Base-by-base conservation (phyloP, 108 stramenopile species). In the Bacterosira constricta region DNA sequence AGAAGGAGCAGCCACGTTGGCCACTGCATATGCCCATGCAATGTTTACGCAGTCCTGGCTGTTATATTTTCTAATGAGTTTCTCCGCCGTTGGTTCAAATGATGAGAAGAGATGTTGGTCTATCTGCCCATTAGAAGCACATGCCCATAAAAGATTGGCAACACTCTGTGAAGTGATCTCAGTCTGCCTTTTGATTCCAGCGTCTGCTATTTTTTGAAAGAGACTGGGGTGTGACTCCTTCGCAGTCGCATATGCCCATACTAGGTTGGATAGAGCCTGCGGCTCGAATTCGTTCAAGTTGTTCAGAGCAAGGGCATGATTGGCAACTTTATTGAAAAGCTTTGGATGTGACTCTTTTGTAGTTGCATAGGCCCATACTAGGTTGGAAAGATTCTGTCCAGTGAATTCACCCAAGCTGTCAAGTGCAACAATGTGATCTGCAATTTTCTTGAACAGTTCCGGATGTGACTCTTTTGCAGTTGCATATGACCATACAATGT, bases 41-140 rank as follows among this genome's bases (percentile, higher is more conserved):
- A 26, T 54, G 39, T 56, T 68, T 3, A 30, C 23, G n/a, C 55
- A 17, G 18, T 68, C 54, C 23, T 52, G 67, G 63, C 45, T 49
- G 50, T 26, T 7, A 5, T 7, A 38, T 17, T 53, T 35, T 20
- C 32, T 4, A 29, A 6, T 9, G 4, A 11, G 7, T 23, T 10
- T 29, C 26, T 29, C 5, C 26, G 26, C 15, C 20, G n/a, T 15
- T 15, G 47, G 47, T 49, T 7, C n/a, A 20, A 49, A 49, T n/a
- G 47, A 39, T 52, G 49, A n/a, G 17, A 55, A 37, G 30, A 7
- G 53, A 27, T 54, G 21, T 7, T 54, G 53, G 26, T 27, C 21
- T n/a, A n/a, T n/a, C n/a, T n/a, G n/a, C n/a, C n/a, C n/a, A n/a
- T n/a, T n/a, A n/a, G n/a, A n/a, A n/a, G n/a, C n/a, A n/a, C n/a